A percentile compares a stretch with the other conserved stretches of the same genome.
Evolutionary conservation across 495 filamentous ascomycete species (phyloP).

Genomic region (Pseudoneurospora amorphoporcata): DNA sequence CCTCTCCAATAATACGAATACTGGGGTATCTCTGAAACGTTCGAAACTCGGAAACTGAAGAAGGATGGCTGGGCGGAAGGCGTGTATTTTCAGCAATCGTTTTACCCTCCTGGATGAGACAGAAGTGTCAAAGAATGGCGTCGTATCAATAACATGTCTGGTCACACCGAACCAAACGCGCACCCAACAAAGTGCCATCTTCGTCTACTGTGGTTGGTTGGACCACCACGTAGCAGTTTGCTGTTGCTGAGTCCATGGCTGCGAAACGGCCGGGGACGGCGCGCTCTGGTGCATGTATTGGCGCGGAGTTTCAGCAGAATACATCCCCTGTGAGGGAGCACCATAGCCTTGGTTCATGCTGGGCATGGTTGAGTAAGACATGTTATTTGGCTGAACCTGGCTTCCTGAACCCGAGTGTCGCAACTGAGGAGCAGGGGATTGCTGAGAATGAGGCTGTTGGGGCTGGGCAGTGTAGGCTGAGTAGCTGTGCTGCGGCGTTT

Average conservation of each 20-base stretch:
- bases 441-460: slow-evolving; percentile 46
- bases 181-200: neutral
- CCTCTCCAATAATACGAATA: slow-evolving; percentile 15
- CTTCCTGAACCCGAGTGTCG: slow-evolving; percentile 49
- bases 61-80: slow-evolving; percentile 5
- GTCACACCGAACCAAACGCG: neutral
- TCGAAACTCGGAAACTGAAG: slow-evolving; percentile 10
- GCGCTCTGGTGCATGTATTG: slow-evolving; percentile 48
- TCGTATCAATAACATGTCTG: neutral
- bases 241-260: slow-evolving; percentile 35
- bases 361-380: slow-evolving; percentile 52
- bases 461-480: slow-evolving; percentile 39
- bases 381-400: slow-evolving; percentile 45
- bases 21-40: slow-evolving; percentile 13
- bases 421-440: slow-evolving; percentile 50
- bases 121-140: neutral
- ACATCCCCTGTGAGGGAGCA: slow-evolving; percentile 44
- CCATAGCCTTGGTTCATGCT: slow-evolving; percentile 45
- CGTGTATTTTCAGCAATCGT: neutral
- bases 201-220: slow-evolving; percentile 32
- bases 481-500: slow-evolving; percentile 37
- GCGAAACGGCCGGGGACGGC: slow-evolving; percentile 30
- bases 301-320: slow-evolving; percentile 45
- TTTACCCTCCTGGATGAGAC: neutral
- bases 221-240: slow-evolving; percentile 33